A percentile compares a stretch with the other conserved stretches of the same genome.
These are phyloP conservation scores for Malassezia slooffiae DNA, from an alignment of 1,284 basidiomycete genomes.

Conservation along the genomic window DNA sequence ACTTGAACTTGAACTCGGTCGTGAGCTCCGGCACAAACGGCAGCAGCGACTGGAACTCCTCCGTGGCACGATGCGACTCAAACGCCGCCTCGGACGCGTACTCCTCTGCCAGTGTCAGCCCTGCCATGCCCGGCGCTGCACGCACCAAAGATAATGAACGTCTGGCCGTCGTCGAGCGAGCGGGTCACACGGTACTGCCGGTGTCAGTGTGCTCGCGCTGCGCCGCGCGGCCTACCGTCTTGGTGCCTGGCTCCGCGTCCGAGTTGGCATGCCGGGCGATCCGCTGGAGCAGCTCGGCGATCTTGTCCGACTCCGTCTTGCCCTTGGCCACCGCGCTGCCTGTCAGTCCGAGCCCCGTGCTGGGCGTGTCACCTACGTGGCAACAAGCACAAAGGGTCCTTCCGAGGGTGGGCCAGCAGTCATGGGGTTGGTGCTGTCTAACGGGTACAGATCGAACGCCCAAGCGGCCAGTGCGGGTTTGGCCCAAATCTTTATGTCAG, in stretches of 20 bases:
- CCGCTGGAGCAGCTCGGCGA: background rate
- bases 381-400: conserved; percentile 15
- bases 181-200: conserved; percentile 14
- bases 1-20: conserved; percentile 7
- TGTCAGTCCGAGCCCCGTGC: too few relatives aligned
- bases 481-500: too few relatives aligned
- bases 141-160: conserved; percentile 8
- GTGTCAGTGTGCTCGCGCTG: background rate
- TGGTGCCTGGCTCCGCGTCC: conserved; percentile 13
- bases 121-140: too few relatives aligned
- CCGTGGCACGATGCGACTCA: conserved; percentile 3
- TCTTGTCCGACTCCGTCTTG: conserved; percentile 5
- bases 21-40: conserved; percentile 1
- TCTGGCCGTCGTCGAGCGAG: conserved; percentile 2
- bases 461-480: too few relatives aligned
- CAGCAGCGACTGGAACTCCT: conserved; percentile 8
- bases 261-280: conserved; percentile 11
- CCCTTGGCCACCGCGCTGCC: conserved; percentile 11
- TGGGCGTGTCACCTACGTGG: conserved; percentile 2
- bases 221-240: conserved; percentile 10
- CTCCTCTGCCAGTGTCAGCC: conserved; percentile 4
- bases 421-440: conserved; percentile 3
- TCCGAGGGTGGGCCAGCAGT: conserved; percentile 4
- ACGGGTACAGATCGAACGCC: too few relatives aligned
- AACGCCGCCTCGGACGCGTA: conserved; percentile 10